These are phyloP conservation scores for Taiwanofungus camphoratus DNA, from an alignment of 1,284 basidiomycete genomes.

Conservation along the genomic window DNA sequence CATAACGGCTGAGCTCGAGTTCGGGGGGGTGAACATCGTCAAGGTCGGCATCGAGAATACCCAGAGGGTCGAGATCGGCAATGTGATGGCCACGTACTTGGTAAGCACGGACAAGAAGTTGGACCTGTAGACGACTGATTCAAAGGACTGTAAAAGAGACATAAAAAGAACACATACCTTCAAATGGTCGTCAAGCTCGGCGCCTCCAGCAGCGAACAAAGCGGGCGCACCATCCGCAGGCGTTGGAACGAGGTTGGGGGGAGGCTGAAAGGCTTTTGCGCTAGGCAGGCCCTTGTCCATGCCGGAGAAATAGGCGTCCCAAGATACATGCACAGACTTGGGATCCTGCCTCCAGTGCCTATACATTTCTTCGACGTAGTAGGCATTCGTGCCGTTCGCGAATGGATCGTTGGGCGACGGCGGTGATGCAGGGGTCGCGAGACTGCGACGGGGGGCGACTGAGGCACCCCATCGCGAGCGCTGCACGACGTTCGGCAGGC, in stretches of 20 bases:
- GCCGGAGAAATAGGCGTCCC: slow-evolving; percentile 93
- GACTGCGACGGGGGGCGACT: slow-evolving; percentile 20
- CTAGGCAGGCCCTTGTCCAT: slow-evolving; percentile 87
- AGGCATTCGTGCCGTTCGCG: slow-evolving; percentile 88
- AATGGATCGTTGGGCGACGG: slow-evolving; percentile 76
- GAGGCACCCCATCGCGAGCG: neutral
- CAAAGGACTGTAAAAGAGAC: slow-evolving; percentile 1
- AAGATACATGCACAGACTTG: slow-evolving; percentile 88
- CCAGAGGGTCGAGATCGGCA: slow-evolving; percentile 93
- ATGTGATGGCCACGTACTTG: slow-evolving; percentile 98
- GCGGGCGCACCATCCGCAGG: slow-evolving; percentile 82
- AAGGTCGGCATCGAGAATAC: slow-evolving; percentile 87
- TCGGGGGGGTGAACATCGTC: slow-evolving; percentile 75
- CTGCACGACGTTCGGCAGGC: slow-evolving; percentile 5
- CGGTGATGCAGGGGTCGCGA: slow-evolving; percentile 47
- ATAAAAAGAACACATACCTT: slow-evolving; percentile 54
- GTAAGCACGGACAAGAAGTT: slow-evolving; percentile 95
- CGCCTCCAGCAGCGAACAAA: slow-evolving; percentile 64
- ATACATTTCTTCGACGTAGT: slow-evolving; percentile 98
- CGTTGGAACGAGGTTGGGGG: slow-evolving; percentile 65
- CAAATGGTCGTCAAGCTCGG: slow-evolving; percentile 88
- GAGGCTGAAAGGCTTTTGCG: slow-evolving; percentile 80
- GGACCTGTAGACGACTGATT: slow-evolving; percentile 51
- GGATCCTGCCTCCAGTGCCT: slow-evolving; percentile 88
- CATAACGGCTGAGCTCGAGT: slow-evolving; percentile 88